Conservation (phyloP, 768 basidiomycete genomes). For the Phylloporus sp. region DNA sequence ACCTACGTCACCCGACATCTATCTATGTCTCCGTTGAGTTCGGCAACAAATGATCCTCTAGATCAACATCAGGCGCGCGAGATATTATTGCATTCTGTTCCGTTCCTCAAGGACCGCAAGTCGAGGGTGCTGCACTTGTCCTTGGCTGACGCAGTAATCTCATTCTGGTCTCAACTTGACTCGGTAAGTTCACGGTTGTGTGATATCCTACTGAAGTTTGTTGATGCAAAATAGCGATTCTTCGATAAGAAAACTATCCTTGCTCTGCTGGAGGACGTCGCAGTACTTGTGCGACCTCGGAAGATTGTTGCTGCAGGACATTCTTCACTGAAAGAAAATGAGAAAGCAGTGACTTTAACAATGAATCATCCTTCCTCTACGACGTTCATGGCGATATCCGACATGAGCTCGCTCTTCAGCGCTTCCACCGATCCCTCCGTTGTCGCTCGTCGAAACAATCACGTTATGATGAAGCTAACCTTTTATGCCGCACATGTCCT, state of each 20-base stretch:
- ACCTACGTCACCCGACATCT: conserved; percentile 62
- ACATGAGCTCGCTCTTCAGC: conserved; percentile 22
- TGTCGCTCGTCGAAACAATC: conserved; percentile 18
- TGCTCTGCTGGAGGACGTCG: conserved; percentile 55
- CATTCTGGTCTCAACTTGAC: conserved; percentile 63
- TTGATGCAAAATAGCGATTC: conserved; percentile 28
- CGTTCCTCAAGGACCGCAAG: conserved; percentile 61
- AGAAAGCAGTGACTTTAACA: background rate
- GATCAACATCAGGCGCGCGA: conserved; percentile 46
- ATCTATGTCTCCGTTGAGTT: conserved; percentile 53
- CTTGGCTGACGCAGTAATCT: conserved; percentile 51
- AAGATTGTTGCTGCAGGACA: conserved; percentile 15
- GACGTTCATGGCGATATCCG: conserved; percentile 26
- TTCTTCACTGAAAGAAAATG: background rate
- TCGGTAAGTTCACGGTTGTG: conserved; percentile 21
- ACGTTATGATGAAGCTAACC: conserved; percentile 54
- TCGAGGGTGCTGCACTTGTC: conserved; percentile 52
- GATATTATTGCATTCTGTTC: conserved; percentile 50
- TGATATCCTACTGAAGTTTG: background rate
- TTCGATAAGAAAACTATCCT: conserved; percentile 41
- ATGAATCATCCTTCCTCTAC: conserved; percentile 13
- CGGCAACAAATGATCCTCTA: conserved; percentile 34
- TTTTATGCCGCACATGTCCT: conserved; percentile 68
- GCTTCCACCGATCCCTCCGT: background rate
- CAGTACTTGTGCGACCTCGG: conserved; percentile 48